Evolutionary conservation across 2,329 filamentous ascomycete species (phyloP).

Genomic region (Lecanicillium sp.): DNA sequence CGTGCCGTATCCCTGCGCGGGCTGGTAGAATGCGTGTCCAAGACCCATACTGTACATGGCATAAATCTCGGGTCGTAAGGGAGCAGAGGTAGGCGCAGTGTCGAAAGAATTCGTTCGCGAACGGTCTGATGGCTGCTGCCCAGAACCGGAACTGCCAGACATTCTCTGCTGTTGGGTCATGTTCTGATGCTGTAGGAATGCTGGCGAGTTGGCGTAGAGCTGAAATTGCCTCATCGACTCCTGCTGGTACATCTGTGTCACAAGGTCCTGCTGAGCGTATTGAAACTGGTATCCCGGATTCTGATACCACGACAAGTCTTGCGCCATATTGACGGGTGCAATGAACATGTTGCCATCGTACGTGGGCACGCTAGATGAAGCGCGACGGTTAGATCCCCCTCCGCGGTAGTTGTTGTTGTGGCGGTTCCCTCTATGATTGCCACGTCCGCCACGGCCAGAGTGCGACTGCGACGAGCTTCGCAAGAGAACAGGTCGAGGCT

Average conservation of each 20-base stretch:
- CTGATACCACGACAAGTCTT: conserved; percentile 47
- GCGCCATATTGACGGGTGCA: conserved; percentile 37
- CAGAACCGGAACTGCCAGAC: conserved; percentile 21
- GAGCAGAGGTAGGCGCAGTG: conserved; percentile 53
- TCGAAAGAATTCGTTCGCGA: conserved; percentile 60
- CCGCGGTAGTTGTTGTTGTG: conserved; percentile 38
- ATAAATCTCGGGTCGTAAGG: conserved; percentile 52
- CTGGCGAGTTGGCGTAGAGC: conserved; percentile 30
- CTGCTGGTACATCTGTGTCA: conserved; percentile 37
- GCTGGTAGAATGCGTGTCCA: conserved; percentile 42
- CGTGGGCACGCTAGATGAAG: conserved; percentile 45
- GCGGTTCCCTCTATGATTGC: conserved; percentile 43
- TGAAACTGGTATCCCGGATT: conserved; percentile 36
- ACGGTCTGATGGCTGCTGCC: conserved; percentile 37
- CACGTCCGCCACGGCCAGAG: conserved; percentile 42
- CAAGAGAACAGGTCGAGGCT: conserved; percentile 50
- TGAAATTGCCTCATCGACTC: conserved; percentile 31
- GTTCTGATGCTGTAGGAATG: conserved; percentile 31
- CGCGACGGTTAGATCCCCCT: conserved; percentile 42
- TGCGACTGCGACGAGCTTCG: conserved; percentile 58
- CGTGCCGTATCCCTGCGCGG: conserved; percentile 40
- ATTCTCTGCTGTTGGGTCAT: conserved; percentile 24
- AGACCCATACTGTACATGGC: conserved; percentile 39
- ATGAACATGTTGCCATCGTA: conserved; percentile 47
- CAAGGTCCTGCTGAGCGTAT: conserved; percentile 33